Evolutionary conservation across 352 stramenopile species (phyloP), one percentile per base, ranked within the genome.

Genomic region (Phytophthora sp.): DNA sequence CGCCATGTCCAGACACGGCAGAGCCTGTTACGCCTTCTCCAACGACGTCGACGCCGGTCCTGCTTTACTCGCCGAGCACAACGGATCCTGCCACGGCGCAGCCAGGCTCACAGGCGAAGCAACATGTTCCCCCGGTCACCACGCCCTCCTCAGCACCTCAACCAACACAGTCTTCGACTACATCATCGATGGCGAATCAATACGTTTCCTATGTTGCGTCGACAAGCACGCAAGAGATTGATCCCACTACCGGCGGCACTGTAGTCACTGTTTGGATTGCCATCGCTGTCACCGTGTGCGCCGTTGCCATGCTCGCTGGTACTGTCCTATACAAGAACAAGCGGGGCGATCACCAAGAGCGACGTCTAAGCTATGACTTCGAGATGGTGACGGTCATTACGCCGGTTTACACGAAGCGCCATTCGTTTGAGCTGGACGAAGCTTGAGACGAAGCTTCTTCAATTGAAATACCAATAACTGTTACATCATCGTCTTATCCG

Each of bases 301-400:
- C 57, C 30, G 31, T 59, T 23, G 55, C 20, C n/a, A 41, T 26
- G 4, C 18, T 55, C 15, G 47, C 24, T 35, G 55, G 30, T 24
- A 31, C 47, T 24, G 24, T 54, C 8, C 11, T 62, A 24, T 58
- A 50, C 21, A 54, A 66, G 11, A 46, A 15, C n/a, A 38, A 9
- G n/a, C 3, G 29, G 13, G 53, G 35, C 11, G 16, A 16, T n/a
- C 39, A 18, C 21, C 27, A n/a, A 52, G 63, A 61, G 35, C 56
- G 56, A 39, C 30, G 55, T 29, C 44, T 58, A 18, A 70, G 46
- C 23, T 47, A 66, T 23, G 49, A 66, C 33, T 71, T 66, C 47
- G 54, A 33, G 45, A 66, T 71, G 55, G 23, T 61, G 36, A 30
- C 54, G 5, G 24, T 70, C 54, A 57, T 57, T 13, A 69, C 60